These are phyloP conservation scores for Proliferodiscus dingleyae DNA, from an alignment of 2,329 filamentous ascomycete species.

Conservation along the genomic window DNA sequence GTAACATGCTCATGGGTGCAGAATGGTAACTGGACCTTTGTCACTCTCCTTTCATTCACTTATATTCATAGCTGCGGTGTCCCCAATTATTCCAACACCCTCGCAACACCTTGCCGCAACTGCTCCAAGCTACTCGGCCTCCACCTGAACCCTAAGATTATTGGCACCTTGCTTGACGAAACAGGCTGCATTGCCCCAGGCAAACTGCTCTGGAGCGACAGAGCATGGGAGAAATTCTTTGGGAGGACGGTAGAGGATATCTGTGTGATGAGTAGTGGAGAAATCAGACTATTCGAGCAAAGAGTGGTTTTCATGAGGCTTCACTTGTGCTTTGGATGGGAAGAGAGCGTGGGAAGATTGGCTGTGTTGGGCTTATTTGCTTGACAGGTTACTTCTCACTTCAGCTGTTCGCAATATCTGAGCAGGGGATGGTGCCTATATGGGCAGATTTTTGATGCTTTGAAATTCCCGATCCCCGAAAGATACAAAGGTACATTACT, in stretches of 20 bases:
- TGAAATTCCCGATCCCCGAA: background rate
- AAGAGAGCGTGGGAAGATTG: conserved; percentile 33
- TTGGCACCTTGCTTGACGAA: conserved; percentile 45
- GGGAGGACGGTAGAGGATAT: conserved; percentile 41
- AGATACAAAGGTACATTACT: background rate
- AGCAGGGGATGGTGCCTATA: too few species aligned
- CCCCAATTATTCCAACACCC: conserved; percentile 47
- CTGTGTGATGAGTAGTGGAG: conserved; percentile 32
- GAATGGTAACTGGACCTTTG: conserved; percentile 35
- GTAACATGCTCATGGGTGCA: conserved; percentile 36
- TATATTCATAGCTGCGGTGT: conserved; percentile 50
- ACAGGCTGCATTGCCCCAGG: conserved; percentile 47
- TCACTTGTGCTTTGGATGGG: conserved; percentile 53
- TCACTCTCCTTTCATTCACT: conserved; percentile 1
- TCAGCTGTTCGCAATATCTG: too few species aligned
- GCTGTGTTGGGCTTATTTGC: conserved; percentile 37
- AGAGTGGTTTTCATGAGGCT: conserved; percentile 47
- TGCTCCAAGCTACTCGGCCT: conserved; percentile 32
- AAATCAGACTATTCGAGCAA: conserved; percentile 46
- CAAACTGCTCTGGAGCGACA: conserved; percentile 48
- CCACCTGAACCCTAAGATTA: conserved; percentile 37
- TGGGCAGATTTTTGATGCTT: background rate
- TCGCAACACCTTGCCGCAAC: conserved; percentile 35
- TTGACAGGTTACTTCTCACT: conserved; percentile 31
- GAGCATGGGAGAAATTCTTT: conserved; percentile 48